Conservation (phyloP, 257 asterid species). For the Buddleja alternifolia region DNA sequence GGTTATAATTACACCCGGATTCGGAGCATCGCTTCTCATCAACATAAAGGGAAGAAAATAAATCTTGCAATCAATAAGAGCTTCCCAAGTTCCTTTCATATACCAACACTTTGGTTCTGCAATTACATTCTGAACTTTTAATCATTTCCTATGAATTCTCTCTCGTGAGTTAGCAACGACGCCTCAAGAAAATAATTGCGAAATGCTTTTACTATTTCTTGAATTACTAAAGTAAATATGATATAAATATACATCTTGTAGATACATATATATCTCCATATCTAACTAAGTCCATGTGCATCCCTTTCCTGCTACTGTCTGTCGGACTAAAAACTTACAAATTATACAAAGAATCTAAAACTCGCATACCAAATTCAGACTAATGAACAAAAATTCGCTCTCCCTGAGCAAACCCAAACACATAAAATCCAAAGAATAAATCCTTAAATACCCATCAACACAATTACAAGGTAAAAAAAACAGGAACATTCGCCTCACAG, state of each 20-base stretch:
- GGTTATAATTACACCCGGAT: too few relatives aligned
- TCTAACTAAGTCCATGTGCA: not conserved
- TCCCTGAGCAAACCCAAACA: constrained; percentile 3
- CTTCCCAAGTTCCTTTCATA: not conserved
- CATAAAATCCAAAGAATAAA: not conserved
- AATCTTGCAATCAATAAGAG: not conserved
- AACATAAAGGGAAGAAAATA: not conserved
- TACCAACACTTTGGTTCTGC: constrained; percentile 10
- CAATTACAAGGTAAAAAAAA: not conserved
- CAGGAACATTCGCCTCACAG: constrained; percentile 4
- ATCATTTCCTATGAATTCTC: not conserved
- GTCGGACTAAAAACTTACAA: not conserved
- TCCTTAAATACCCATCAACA: not conserved
- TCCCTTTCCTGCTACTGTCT: not conserved
- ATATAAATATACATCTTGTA: not conserved
- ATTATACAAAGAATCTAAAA: constrained; percentile 3
- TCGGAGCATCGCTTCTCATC: not conserved
- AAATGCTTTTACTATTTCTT: not conserved
- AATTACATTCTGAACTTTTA: constrained; percentile 16
- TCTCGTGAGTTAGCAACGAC: not conserved
- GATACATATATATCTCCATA: not conserved
- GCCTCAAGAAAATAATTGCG: not conserved
- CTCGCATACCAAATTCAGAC: not conserved
- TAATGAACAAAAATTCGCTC: not conserved
- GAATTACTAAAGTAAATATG: not conserved